Percentiles rank a stretch among this genome's conserved stretches.
Evolutionary conservation across 2,329 filamentous ascomycete species (phyloP).

Genomic region (Fusarium acutatum): DNA sequence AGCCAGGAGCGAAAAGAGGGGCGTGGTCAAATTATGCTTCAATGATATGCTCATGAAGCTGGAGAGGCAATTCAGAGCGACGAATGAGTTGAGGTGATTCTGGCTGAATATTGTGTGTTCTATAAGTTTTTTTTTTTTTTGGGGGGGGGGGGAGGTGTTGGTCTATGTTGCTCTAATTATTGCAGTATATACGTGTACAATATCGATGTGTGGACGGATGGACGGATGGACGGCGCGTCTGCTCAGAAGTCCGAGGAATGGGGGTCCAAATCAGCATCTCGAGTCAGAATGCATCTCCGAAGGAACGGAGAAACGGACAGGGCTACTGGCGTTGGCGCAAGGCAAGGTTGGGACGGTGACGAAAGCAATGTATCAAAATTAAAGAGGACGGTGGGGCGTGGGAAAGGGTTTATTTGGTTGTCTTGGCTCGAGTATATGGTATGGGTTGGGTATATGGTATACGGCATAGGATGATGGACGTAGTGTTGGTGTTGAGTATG

Average conservation of each 20-base stretch:
- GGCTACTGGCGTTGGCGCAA: conserved; percentile 40
- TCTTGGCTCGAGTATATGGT: conserved; percentile 37
- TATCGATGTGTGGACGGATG: conserved; percentile 26
- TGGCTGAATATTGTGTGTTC: conserved; percentile 12
- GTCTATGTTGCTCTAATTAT: conserved; percentile 20
- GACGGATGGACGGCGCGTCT: background rate
- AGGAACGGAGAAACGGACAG: conserved; percentile 18
- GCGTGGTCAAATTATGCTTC: background rate
- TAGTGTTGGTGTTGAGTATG: conserved; percentile 11
- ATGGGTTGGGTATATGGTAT: conserved; percentile 37
- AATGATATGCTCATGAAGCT: background rate
- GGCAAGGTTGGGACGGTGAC: conserved; percentile 32
- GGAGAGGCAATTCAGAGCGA: background rate
- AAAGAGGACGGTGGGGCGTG: conserved; percentile 30
- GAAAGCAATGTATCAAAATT: conserved; percentile 41
- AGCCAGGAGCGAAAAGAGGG: conserved; percentile 12
- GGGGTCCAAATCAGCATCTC: conserved; percentile 14
- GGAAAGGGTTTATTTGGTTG: conserved; percentile 31
- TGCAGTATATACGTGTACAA: conserved; percentile 41
- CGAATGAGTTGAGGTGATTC: background rate
- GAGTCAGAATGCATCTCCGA: conserved; percentile 25
- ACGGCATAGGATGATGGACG: conserved; percentile 17
- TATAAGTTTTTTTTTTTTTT: conserved; percentile 15
- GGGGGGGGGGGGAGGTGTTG: conserved; percentile 9
- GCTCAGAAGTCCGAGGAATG: background rate